A percentile compares a stretch with the other conserved stretches of the same genome.
Evolutionary conservation across 441 rosid species (phyloP).

Genomic region (Populus tomentosa): DNA sequence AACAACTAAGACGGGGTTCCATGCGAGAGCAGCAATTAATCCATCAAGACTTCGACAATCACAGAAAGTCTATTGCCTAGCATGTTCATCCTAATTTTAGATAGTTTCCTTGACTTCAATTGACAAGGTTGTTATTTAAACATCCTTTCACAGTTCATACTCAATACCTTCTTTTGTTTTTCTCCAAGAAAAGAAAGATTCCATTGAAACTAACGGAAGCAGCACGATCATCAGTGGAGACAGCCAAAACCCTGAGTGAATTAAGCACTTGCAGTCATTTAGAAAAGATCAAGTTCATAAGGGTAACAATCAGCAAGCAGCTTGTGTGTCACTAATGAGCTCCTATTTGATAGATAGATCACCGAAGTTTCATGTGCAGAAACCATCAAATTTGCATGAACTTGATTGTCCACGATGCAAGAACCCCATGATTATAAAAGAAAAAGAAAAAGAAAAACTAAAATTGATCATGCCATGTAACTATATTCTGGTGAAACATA

Average conservation of each 20-base stretch:
- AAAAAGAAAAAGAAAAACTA: neutral
- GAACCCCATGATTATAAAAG: neutral
- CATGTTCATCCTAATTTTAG: neutral
- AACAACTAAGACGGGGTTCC: neutral
- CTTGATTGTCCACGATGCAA: neutral
- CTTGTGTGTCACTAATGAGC: slow-evolving; percentile 13
- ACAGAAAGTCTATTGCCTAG: neutral
- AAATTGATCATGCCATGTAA: neutral
- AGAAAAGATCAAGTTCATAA: too few species aligned
- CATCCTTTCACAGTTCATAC: neutral
- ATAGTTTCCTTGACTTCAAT: neutral
- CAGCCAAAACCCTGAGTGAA: neutral
- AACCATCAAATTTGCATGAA: slow-evolving; percentile 6
- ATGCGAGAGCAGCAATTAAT: neutral
- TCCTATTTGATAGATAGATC: slow-evolving; percentile 13
- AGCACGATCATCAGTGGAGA: neutral
- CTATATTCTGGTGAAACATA: neutral
- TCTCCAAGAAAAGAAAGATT: neutral
- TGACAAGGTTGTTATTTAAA: neutral
- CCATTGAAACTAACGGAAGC: neutral
- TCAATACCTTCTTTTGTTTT: neutral
- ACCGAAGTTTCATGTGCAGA: slow-evolving; percentile 21
- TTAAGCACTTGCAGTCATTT: neutral
- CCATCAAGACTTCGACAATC: neutral
- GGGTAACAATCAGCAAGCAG: neutral